Conservation (phyloP, 129 eudicot species). For the Saussurea involucrata region DNA sequence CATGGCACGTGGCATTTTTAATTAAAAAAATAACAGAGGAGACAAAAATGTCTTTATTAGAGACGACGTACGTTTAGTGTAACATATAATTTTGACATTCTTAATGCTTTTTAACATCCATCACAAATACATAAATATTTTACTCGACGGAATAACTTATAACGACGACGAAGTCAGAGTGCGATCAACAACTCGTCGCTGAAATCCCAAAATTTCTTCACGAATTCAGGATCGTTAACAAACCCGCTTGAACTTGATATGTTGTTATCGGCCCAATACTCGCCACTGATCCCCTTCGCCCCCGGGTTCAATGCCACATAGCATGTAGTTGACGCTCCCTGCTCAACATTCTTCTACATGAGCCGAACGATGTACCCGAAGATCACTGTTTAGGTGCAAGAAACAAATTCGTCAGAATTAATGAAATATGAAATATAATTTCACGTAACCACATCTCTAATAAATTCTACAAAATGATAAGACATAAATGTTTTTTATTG, state of each 20-base stretch:
- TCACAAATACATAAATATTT: neutral
- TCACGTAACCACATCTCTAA: no score
- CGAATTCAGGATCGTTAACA: constrained; percentile 55
- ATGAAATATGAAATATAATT: neutral
- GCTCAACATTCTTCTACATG: constrained; percentile 29
- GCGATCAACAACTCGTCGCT: constrained; percentile 39
- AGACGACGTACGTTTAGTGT: neutral
- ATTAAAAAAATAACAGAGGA: no score
- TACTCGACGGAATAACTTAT: neutral
- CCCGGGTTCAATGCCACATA: constrained; percentile 72
- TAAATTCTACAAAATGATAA: no score
- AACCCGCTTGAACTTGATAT: constrained; percentile 34
- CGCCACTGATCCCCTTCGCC: constrained; percentile 57
- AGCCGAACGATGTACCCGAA: constrained; percentile 28
- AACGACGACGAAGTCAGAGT: constrained; percentile 6
- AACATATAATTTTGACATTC: neutral
- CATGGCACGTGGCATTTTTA: neutral
- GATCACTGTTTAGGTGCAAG: constrained; percentile 7
- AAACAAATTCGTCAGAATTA: neutral
- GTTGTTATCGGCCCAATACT: constrained; percentile 68
- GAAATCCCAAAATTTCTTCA: constrained; percentile 76
- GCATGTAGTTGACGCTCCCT: constrained; percentile 87
- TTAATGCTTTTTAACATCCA: neutral
- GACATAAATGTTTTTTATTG: neutral
- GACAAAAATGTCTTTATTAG: neutral